A percentile compares a stretch with the other conserved stretches of the same genome.
Conservation (phyloP, 306 rosid genomes). For the Hylodesmum podocarpum region DNA sequence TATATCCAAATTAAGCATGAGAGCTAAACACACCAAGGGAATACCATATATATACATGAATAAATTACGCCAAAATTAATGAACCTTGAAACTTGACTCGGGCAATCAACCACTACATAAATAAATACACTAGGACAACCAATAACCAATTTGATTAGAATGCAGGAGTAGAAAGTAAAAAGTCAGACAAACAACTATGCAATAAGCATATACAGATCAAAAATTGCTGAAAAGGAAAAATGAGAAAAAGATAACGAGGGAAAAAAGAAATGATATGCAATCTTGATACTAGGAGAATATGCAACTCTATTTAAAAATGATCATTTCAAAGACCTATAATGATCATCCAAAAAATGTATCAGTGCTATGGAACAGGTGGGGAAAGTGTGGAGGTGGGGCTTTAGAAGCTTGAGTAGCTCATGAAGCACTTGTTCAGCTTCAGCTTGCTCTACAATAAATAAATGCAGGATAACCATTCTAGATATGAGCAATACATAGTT, state of each 20-base stretch:
- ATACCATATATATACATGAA: not conserved
- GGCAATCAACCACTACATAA: not conserved
- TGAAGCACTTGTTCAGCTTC: not conserved
- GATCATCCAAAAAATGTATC: conserved; percentile 8
- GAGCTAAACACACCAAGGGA: not conserved
- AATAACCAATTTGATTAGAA: not conserved
- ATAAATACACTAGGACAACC: not conserved
- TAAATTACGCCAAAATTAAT: conserved; percentile 2
- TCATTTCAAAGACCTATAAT: conserved; percentile 1
- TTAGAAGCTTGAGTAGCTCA: not conserved
- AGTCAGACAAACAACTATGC: not conserved
- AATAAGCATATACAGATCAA: too few species aligned
- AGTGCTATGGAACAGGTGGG: not conserved
- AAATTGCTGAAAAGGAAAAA: not conserved
- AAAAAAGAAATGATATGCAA: not conserved
- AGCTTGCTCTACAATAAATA: conserved; percentile 7
- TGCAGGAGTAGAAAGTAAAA: not conserved
- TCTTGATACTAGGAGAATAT: conserved; percentile 2
- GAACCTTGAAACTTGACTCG: not conserved
- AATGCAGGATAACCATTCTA: not conserved
- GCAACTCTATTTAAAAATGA: conserved; percentile 1
- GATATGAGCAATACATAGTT: conserved; percentile 61
- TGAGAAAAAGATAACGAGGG: not conserved
- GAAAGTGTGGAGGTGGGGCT: too few species aligned
- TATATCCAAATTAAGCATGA: not conserved